These are phyloP conservation scores for Funneliformis mosseae DNA, from an alignment of 192 early-diverging fungal species.

Conservation along the genomic window DNA sequence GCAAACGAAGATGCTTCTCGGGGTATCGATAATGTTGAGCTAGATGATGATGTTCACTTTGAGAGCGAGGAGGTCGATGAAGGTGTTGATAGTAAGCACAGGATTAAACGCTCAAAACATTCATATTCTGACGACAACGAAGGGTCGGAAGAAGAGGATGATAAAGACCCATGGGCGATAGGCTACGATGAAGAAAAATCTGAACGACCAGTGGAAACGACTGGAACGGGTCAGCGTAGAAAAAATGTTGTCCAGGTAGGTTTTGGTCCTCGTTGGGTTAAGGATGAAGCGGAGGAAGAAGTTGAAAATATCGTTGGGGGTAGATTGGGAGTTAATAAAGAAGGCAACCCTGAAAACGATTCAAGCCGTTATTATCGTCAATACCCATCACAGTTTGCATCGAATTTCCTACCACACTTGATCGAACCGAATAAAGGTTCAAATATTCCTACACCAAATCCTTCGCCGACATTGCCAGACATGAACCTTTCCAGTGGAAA, in stretches of 20 bases:
- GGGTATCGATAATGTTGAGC: background rate
- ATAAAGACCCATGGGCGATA: background rate
- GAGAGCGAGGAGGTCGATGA: background rate
- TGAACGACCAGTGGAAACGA: background rate
- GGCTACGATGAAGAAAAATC: background rate
- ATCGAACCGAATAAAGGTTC: conserved; percentile 1
- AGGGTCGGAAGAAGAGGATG: conserved; percentile 5
- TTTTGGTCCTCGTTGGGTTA: background rate
- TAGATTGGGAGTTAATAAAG: background rate
- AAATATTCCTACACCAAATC: conserved; percentile 30
- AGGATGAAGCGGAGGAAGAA: background rate
- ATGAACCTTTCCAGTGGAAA: conserved; percentile 1
- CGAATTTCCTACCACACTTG: background rate
- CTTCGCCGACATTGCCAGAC: conserved; percentile 18
- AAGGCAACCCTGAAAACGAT: background rate
- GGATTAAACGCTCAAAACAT: background rate
- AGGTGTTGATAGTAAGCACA: background rate
- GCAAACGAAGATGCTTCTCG: background rate
- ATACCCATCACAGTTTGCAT: background rate
- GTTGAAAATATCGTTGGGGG: background rate
- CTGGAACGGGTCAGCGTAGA: background rate
- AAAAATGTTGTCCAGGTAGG: conserved; percentile 27
- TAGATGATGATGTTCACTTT: background rate
- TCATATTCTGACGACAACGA: background rate
- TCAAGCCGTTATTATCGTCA: background rate